Percentiles rank a stretch among this genome's conserved stretches.
phyloP scores from a whole-genome alignment of 2,329 filamentous ascomycete genomes.

The Venturia nashicola region DNA sequence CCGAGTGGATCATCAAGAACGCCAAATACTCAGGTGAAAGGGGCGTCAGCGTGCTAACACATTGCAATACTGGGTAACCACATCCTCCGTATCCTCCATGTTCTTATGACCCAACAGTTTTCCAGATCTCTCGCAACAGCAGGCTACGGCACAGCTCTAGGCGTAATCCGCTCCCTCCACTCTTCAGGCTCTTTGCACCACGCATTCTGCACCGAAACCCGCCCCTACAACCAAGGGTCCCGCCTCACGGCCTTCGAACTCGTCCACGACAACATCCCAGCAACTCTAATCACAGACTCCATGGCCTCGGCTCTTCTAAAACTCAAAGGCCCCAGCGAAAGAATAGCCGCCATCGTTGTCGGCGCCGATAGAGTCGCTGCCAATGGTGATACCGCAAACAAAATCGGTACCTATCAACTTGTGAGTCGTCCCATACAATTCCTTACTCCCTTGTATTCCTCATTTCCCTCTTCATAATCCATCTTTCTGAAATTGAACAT shows the following conservation, averaged over 20 bases:
- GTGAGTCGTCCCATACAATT: not conserved
- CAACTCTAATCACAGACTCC: constrained; percentile 86
- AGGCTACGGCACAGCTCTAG: constrained; percentile 91
- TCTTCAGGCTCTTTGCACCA: constrained; percentile 54
- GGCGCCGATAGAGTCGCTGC: constrained; percentile 90
- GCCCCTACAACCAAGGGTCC: constrained; percentile 96
- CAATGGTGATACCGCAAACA: constrained; percentile 97
- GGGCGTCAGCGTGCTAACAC: constrained; percentile 71
- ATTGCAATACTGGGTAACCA: constrained; percentile 84
- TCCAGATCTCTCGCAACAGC: constrained; percentile 78
- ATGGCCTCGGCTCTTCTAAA: constrained; percentile 86
- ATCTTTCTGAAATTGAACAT: not conserved
- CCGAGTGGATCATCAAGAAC: constrained; percentile 65
- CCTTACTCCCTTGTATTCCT: not conserved
- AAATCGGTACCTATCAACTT: constrained; percentile 89
- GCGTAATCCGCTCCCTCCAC: constrained; percentile 79
- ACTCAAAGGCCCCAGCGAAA: constrained; percentile 41
- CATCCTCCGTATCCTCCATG: not conserved
- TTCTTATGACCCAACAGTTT: constrained; percentile 12
- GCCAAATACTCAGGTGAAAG: constrained; percentile 29
- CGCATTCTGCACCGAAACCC: constrained; percentile 92
- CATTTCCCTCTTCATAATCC: too few species aligned
- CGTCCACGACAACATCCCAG: constrained; percentile 83
- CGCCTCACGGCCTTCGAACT: constrained; percentile 91
- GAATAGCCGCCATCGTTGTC: constrained; percentile 79